A percentile compares a stretch with the other conserved stretches of the same genome.
phyloP scores from a whole-genome alignment of 805 yeast species.

The Soucietia sequanensis region DNA sequence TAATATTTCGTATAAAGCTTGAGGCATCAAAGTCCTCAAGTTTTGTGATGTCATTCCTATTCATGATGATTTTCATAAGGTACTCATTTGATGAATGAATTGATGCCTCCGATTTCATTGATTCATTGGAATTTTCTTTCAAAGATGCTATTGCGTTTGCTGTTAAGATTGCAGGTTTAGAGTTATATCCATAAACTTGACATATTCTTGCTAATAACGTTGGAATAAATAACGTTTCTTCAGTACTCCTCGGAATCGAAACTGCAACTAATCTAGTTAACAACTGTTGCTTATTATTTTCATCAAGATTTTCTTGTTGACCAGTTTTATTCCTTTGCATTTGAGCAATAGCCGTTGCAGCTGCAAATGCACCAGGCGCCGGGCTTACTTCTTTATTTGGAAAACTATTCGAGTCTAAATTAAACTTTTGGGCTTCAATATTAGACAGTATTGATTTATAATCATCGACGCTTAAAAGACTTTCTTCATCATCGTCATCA shows the following conservation, averaged over 20 bases:
- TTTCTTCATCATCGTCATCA: slow-evolving; percentile 36
- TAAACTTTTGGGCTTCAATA: slow-evolving; percentile 9
- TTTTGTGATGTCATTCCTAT: slow-evolving; percentile 20
- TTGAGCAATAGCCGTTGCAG: slow-evolving; percentile 59
- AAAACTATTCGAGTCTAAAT: slow-evolving; percentile 8
- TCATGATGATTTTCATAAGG: slow-evolving; percentile 25
- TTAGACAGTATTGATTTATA: slow-evolving; percentile 11
- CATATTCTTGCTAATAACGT: slow-evolving; percentile 68
- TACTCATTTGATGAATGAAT: slow-evolving; percentile 5
- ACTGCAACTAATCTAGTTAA: slow-evolving; percentile 56
- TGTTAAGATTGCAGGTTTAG: slow-evolving; percentile 67
- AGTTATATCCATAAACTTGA: slow-evolving; percentile 67
- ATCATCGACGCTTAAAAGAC: slow-evolving; percentile 30
- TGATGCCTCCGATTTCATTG: slow-evolving; percentile 4
- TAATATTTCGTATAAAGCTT: slow-evolving; percentile 37
- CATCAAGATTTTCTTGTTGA: slow-evolving; percentile 21
- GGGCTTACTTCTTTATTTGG: slow-evolving; percentile 50
- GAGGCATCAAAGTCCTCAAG: slow-evolving; percentile 41
- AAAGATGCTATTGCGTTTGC: slow-evolving; percentile 70
- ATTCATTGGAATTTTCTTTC: slow-evolving; percentile 42
- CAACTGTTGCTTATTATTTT: slow-evolving; percentile 31
- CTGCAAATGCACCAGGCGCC: slow-evolving; percentile 73
- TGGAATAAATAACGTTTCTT: slow-evolving; percentile 74
- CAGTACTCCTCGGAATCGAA: slow-evolving; percentile 74
- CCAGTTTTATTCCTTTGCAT: slow-evolving; percentile 37